A percentile compares a stretch with the other conserved stretches of the same genome.
Evolutionary conservation across 176 grass and related monocot species (phyloP).

Genomic region (Echinochloa phyllopogon): DNA sequence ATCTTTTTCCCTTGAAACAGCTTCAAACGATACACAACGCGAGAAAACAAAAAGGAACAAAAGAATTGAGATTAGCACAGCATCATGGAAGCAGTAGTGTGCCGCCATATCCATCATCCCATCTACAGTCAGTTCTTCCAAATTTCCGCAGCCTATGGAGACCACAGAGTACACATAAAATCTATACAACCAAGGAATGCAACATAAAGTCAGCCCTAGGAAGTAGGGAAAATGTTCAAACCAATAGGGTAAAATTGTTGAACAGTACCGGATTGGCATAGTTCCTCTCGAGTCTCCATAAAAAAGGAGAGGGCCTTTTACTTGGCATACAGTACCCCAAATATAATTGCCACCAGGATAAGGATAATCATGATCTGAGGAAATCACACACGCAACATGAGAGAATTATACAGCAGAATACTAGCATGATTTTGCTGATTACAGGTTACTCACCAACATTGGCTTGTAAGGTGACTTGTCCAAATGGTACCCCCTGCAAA

Average conservation of each 20-base stretch:
- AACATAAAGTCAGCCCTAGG: background rate
- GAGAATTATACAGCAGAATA: background rate
- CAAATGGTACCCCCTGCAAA: constrained; percentile 60
- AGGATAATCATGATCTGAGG: constrained; percentile 62
- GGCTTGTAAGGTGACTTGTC: constrained; percentile 63
- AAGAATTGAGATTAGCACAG: constrained; percentile 10
- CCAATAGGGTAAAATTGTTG: background rate
- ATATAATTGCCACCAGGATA: constrained; percentile 65
- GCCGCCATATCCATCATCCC: background rate
- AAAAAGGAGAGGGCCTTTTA: constrained; percentile 18
- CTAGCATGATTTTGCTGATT: background rate
- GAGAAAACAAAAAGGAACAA: background rate
- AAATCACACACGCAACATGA: constrained; percentile 36
- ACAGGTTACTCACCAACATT: constrained; percentile 61
- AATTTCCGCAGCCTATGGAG: background rate
- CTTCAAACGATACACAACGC: background rate
- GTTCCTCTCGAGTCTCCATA: background rate
- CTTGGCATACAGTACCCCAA: constrained; percentile 56
- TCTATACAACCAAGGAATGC: background rate
- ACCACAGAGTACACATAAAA: background rate
- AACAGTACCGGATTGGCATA: background rate
- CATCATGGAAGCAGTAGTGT: constrained; percentile 1
- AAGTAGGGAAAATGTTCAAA: background rate
- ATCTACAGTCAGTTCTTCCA: background rate
- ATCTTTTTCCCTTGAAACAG: background rate